Base-by-base conservation (phyloP, 192 early-diverging fungal genomes). In the Coemansia sp. region DNA sequence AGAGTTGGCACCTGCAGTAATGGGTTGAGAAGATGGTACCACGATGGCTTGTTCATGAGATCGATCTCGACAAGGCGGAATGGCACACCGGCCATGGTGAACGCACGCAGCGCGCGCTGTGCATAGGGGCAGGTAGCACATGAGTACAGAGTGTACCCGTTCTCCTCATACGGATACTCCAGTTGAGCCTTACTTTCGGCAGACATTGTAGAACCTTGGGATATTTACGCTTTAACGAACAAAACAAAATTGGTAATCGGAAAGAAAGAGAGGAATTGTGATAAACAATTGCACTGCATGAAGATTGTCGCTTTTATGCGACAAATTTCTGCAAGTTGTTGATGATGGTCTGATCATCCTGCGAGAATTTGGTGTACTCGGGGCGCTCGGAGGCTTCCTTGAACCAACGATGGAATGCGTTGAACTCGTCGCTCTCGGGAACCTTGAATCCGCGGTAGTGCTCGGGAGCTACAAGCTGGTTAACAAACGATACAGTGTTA, bases 1-100 rank as follows among this genome's bases (percentile, higher is more conserved):
- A 87, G 51, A 7, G 84, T 69, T 37, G 86, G 86, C 11, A 87
- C 86, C 55, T 86, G 83, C 33, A 66, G 62, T 22, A 82, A 80
- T 5, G 83, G 83, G 74, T 87, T 86, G 37, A 54, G 37, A 22
- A 81, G 69, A 46, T 73, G 69, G 43, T 77, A 85, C 61, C 83
- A 81, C 8, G 73, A 64, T 39, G 83, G 84, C 30, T 84, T 83
- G 57, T 80, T 81, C 7, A 9, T 8, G n/a, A 88, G 68, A 56
- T 88, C 85, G 45, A 88, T 88, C 25, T 78, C 55, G 18, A 86
- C 67, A 14, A 72, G 58, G 34, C 82, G 77, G 57, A 74, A 71
- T 1, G 68, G 66, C 10, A 62, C 57, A n/a, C 71, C 58, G 41
- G 69, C 64, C 51, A 85, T 81, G 22, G 62, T 72, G 12, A 85